Conservation (phyloP, 163 green algal genomes). For the Prototheca cutis region DNA sequence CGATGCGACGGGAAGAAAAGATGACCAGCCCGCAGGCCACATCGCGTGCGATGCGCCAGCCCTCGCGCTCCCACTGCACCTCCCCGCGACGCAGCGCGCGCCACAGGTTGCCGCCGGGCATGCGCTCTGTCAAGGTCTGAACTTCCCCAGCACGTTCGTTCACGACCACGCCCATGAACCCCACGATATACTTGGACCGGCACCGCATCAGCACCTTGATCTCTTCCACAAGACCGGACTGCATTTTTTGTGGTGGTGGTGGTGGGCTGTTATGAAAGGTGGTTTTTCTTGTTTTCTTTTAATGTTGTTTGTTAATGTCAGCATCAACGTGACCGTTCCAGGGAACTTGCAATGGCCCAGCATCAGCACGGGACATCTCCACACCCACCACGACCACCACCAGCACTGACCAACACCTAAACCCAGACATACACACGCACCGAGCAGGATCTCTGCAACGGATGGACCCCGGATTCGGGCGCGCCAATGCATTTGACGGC, state of each 20-base stretch:
- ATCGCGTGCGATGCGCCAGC: neutral
- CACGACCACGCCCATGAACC: neutral
- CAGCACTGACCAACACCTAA: no score
- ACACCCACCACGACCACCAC: no score
- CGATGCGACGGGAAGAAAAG: neutral
- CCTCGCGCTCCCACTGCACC: neutral
- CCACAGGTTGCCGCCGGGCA: neutral
- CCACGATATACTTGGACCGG: neutral
- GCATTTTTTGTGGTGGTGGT: no score
- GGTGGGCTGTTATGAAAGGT: no score
- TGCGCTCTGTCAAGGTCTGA: neutral
- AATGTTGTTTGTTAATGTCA: no score
- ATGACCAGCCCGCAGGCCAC: neutral
- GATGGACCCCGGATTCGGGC: no score
- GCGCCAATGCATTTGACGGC: neutral
- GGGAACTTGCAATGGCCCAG: no score
- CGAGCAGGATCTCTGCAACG: no score
- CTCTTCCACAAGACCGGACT: neutral
- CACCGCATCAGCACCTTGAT: neutral
- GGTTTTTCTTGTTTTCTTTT: no score
- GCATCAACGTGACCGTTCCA: no score
- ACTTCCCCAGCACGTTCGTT: neutral
- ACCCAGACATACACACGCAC: no score
- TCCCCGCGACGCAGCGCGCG: neutral
- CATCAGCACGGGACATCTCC: no score